Conservation (phyloP, 2,329 filamentous ascomycete species). For the Cladosporium oxysporum region DNA sequence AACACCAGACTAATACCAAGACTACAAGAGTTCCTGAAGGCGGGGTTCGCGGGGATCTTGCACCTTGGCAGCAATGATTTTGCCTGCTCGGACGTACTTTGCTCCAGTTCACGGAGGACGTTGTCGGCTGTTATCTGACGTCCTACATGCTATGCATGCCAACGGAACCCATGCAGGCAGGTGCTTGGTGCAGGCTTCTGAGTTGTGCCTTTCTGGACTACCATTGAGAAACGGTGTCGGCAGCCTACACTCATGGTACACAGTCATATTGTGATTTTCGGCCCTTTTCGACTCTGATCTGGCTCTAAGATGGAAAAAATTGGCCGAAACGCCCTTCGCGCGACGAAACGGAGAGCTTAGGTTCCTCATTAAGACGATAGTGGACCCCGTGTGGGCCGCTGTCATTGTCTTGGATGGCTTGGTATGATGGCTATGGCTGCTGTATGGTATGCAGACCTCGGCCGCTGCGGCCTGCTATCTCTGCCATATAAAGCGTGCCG, state of each 20-base stretch:
- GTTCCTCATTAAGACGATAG: not conserved
- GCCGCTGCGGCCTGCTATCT: not conserved
- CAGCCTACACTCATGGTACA: not conserved
- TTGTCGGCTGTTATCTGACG: conserved; percentile 1
- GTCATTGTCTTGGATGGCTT: conserved; percentile 5
- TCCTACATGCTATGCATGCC: not conserved
- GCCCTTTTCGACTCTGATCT: not conserved
- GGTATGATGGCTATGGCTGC: conserved; percentile 1
- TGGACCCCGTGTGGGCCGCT: not conserved
- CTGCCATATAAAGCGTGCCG: not conserved
- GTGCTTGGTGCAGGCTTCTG: not conserved
- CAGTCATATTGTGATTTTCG: not conserved
- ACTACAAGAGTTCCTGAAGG: conserved; percentile 6
- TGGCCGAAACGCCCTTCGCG: not conserved
- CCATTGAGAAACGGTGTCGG: not conserved
- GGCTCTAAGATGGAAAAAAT: not conserved
- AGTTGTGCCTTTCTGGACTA: not conserved
- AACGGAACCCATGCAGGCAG: not conserved
- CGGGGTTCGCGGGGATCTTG: not conserved
- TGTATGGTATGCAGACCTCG: not conserved
- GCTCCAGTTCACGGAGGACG: not conserved
- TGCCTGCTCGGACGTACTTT: not conserved
- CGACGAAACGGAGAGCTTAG: not conserved
- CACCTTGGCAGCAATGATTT: not conserved
- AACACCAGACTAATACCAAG: not conserved